Base-by-base conservation (phyloP, 306 rosid species). In the Abrus precatorius region DNA sequence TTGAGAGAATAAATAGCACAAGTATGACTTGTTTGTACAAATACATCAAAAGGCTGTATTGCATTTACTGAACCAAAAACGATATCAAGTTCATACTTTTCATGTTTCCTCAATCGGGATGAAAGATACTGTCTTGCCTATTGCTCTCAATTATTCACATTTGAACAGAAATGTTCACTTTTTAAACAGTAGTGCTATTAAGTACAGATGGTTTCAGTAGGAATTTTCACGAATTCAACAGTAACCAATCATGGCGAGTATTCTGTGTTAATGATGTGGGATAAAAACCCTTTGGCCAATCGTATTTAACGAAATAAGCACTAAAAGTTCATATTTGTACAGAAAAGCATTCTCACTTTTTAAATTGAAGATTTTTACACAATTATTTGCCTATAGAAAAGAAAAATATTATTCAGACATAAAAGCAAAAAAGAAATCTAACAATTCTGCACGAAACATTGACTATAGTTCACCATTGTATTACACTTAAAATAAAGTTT, bases 21-120 rank as follows among this genome's bases (percentile, higher is more conserved):
- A 12, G 44, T 5, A 34, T n/a, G 14, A 32, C 8, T 10, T 29
- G 70, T 33, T 48, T 36, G 52, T 40, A 27, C 6, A 61, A 73
- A 67, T 40, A 41, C 56, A 29, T 28, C 63, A 67, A 67, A 50
- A 14, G 77, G 56, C 5, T 41, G 59, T 47, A 49, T 50, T 76
- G 34, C 57, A 67, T 72, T 71, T 41, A 40, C 7, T 38, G 59
- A 72, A 9, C 41, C 14, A 70, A 53, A 64, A 34, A 12, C 13
- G 10, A 62, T 34, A 34, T 13, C 4, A 33, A 34, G 10, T 33
- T 62, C 67, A 7, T 57, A 57, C 3, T 20, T 55, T 1, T 27
- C 61, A 27, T 7, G 33, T 29, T 20, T 55, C 33, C 61, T 4
- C 61, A 28, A 54, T 7, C 0, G 13, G 38, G 38, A 7, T 57